phyloP scores from a whole-genome alignment of 2,329 filamentous ascomycete genomes.

The Pseudogymnoascus sp. region DNA sequence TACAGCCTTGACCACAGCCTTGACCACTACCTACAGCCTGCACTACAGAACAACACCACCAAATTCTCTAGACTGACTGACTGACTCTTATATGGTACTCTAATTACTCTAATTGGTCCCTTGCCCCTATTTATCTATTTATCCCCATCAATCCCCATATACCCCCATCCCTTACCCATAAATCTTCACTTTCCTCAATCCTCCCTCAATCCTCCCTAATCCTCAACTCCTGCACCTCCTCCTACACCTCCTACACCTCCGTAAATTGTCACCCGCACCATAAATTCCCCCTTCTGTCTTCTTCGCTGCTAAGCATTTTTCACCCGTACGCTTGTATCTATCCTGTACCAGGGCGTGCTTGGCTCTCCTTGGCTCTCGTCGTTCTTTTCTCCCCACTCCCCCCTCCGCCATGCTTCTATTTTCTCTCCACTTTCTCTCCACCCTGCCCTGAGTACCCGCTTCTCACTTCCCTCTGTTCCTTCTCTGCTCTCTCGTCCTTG shows the following conservation, averaged over 20 bases:
- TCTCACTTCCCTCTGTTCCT: background rate
- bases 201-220: too few relatives aligned
- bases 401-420: background rate
- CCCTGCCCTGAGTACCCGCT: background rate
- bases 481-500: background rate
- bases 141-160: background rate
- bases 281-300: background rate
- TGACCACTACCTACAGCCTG: too few relatives aligned
- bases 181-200: background rate
- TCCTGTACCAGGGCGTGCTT: background rate
- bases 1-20: too few relatives aligned
- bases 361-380: background rate
- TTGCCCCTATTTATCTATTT: background rate
- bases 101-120: background rate
- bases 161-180: background rate
- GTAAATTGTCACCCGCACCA: background rate
- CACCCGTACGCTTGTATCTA: background rate
- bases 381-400: background rate
- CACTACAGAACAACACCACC: too few relatives aligned
- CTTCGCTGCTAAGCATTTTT: background rate
- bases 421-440: background rate
- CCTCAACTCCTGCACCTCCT: background rate
- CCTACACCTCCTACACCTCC: too few relatives aligned
- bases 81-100: background rate
- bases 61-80: background rate